Evolutionary conservation across 805 yeast genomes (phyloP).

Genomic region (Dipodascopsis uninucleata): DNA sequence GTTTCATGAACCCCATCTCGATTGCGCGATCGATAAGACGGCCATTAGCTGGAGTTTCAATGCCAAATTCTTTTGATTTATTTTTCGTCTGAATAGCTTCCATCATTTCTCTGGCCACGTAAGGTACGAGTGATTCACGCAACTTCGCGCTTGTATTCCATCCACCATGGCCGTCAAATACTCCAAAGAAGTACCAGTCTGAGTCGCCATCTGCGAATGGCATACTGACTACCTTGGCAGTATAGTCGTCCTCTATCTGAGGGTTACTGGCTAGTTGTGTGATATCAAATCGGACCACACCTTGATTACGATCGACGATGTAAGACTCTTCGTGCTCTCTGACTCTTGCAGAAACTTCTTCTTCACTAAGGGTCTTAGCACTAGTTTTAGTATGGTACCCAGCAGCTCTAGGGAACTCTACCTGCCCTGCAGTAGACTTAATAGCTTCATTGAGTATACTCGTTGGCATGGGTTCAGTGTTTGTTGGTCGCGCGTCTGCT

Average conservation of each 20-base stretch:
- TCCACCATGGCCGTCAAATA: constrained; percentile 94
- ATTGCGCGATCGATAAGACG: constrained; percentile 70
- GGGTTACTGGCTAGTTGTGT: constrained; percentile 86
- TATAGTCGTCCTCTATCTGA: constrained; percentile 91
- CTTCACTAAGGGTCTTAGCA: constrained; percentile 47
- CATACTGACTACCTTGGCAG: constrained; percentile 59
- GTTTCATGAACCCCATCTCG: constrained; percentile 68
- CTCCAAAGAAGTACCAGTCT: constrained; percentile 94
- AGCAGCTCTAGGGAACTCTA: constrained; percentile 22
- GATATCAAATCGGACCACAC: constrained; percentile 82
- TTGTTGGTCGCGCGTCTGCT: constrained; percentile 15
- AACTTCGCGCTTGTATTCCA: constrained; percentile 88
- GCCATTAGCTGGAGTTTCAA: constrained; percentile 38
- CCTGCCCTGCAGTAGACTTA: constrained; percentile 1
- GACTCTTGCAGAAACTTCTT: constrained; percentile 65
- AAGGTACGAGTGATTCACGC: constrained; percentile 70
- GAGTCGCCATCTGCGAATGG: constrained; percentile 42
- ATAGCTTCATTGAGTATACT: no score
- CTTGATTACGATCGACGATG: constrained; percentile 66
- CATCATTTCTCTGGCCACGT: constrained; percentile 74
- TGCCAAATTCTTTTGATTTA: constrained; percentile 35
- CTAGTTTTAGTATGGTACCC: constrained; percentile 10
- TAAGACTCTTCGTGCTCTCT: constrained; percentile 77
- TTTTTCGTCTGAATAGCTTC: constrained; percentile 45
- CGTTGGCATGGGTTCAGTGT: constrained; percentile 2